Conservation (phyloP, 148 eudicot species). For the Chenopodium berlandieri region DNA sequence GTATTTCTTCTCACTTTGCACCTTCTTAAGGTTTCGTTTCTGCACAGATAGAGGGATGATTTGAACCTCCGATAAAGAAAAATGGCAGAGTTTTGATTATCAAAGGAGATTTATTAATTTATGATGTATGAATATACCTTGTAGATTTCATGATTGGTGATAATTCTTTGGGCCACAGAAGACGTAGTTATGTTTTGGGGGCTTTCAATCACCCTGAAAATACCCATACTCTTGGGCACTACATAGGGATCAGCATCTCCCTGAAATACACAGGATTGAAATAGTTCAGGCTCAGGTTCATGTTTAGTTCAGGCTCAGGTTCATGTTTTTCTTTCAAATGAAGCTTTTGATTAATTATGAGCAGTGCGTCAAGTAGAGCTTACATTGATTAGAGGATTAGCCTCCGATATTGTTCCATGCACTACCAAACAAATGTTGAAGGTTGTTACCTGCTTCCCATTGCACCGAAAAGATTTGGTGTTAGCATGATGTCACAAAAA, state of each 20-base stretch:
- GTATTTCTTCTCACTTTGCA: conserved; percentile 80
- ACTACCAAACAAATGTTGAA: conserved; percentile 87
- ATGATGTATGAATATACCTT: conserved; percentile 38
- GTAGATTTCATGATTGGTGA: conserved; percentile 75
- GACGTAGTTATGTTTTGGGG: conserved; percentile 77
- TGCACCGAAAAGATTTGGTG: neutral
- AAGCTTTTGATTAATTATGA: neutral
- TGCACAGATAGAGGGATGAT: conserved; percentile 29
- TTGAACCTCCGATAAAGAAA: neutral
- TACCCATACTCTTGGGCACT: conserved; percentile 79
- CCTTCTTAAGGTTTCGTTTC: conserved; percentile 86
- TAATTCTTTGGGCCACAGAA: conserved; percentile 73
- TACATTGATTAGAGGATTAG: conserved; percentile 53
- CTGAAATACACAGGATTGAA: conserved; percentile 40
- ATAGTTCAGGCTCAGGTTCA: conserved; percentile 1
- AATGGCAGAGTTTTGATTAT: neutral
- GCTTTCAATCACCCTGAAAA: conserved; percentile 67
- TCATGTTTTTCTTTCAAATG: neutral
- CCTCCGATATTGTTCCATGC: conserved; percentile 85
- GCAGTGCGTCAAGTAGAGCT: conserved; percentile 25
- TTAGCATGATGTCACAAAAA: conserved; percentile 8
- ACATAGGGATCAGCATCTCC: conserved; percentile 64
- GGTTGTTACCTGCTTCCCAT: conserved; percentile 39
- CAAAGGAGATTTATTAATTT: neutral
- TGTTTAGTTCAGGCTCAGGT: neutral